Conservation (phyloP, 441 rosid genomes). For the Sinapis alba region DNA sequence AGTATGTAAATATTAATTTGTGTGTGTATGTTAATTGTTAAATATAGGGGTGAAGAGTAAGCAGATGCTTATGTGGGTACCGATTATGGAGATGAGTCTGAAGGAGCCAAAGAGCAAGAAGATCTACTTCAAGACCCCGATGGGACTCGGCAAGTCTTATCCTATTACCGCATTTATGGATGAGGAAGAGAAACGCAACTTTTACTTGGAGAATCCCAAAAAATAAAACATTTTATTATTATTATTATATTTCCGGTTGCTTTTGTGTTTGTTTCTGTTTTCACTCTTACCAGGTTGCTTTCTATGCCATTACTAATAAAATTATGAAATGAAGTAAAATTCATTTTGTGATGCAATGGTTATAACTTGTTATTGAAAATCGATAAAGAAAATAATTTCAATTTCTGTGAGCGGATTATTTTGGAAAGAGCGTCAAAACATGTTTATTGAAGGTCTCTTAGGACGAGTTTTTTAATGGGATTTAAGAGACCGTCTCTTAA, state of each 20-base stretch:
- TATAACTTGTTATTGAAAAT: not conserved
- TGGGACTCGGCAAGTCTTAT: conserved; percentile 88
- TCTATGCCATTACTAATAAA: not conserved
- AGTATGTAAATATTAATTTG: not conserved
- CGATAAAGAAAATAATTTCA: not conserved
- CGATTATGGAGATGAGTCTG: conserved; percentile 76
- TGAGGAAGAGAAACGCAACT: conserved; percentile 66
- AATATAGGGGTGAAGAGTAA: conserved; percentile 63
- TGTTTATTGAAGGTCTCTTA: too few relatives aligned
- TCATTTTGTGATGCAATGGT: not conserved
- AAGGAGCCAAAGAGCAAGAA: conserved; percentile 56
- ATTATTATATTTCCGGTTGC: not conserved
- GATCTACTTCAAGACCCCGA: conserved; percentile 75
- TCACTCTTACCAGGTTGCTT: conserved; percentile 13
- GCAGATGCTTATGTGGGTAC: conserved; percentile 88
- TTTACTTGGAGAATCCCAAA: conserved; percentile 46
- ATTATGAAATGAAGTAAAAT: not conserved
- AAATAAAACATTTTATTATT: not conserved
- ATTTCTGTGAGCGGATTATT: not conserved
- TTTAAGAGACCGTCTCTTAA: too few relatives aligned
- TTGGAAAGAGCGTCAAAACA: not conserved
- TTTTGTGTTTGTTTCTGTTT: not conserved
- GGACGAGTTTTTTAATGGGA: too few relatives aligned
- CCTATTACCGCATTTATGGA: conserved; percentile 67
- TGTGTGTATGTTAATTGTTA: not conserved